These are phyloP conservation scores for Ophiocordyceps australis DNA, from an alignment of 2,329 filamentous ascomycete species.

Conservation along the genomic window DNA sequence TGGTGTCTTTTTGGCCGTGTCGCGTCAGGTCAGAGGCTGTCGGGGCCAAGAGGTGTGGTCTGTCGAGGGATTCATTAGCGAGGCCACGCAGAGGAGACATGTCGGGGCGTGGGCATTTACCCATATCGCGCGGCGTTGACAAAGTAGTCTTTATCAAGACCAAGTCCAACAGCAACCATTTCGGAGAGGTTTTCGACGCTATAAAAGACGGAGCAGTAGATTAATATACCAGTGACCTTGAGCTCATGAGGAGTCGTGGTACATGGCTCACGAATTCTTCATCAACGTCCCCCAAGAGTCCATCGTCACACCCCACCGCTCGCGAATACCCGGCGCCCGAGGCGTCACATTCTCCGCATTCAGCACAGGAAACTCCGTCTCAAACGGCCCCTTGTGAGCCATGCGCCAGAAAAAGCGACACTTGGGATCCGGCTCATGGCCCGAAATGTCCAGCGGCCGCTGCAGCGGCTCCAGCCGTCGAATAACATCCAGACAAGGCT, in stretches of 20 bases:
- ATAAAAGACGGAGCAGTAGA: background rate
- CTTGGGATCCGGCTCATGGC: constrained; percentile 39
- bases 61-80: constrained; percentile 6
- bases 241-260: too few species aligned
- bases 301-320: constrained; percentile 35
- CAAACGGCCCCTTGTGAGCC: constrained; percentile 31
- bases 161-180: constrained; percentile 39
- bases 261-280: constrained; percentile 39
- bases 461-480: constrained; percentile 31
- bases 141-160: constrained; percentile 31
- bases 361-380: constrained; percentile 34
- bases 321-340: constrained; percentile 24
- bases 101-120: constrained; percentile 12
- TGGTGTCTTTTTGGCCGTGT: constrained; percentile 34
- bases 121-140: constrained; percentile 36
- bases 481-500: constrained; percentile 39
- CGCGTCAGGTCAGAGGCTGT: constrained; percentile 38
- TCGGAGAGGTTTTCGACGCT: constrained; percentile 37
- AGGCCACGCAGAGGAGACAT: background rate
- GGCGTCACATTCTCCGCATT: constrained; percentile 38
- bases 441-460: constrained; percentile 38
- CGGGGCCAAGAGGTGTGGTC: constrained; percentile 42
- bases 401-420: constrained; percentile 47
- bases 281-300: constrained; percentile 38
- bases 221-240: too few species aligned